Evolutionary conservation across 2,329 filamentous ascomycete genomes (phyloP).

Genomic region (Paraconiothyrium sp.): DNA sequence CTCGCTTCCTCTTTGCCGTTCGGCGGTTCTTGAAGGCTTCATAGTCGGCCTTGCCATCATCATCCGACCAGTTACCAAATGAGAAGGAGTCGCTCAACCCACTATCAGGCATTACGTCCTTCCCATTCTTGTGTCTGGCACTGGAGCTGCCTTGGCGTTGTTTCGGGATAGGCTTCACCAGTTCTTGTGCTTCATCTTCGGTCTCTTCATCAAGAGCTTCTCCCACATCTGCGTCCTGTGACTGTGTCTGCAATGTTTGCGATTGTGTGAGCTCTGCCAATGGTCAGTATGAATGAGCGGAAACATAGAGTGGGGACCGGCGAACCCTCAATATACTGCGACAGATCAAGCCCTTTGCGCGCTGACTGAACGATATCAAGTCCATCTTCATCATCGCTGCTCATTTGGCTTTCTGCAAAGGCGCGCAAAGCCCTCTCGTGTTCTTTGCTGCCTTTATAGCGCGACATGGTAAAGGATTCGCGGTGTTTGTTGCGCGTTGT

Average conservation of each 20-base stretch:
- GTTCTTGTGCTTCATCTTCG: slow-evolving; percentile 24
- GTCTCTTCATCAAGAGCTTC: slow-evolving; percentile 14
- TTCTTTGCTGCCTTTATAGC: slow-evolving; percentile 20
- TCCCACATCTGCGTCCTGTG: slow-evolving; percentile 24
- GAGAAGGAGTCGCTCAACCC: slow-evolving; percentile 1
- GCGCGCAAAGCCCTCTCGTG: slow-evolving; percentile 32
- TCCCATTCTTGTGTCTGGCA: not conserved
- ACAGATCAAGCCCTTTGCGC: slow-evolving; percentile 43
- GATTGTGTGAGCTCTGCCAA: slow-evolving; percentile 36
- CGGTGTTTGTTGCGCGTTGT: not conserved
- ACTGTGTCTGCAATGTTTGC: slow-evolving; percentile 35
- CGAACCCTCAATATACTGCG: slow-evolving; percentile 46
- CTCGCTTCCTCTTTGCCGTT: slow-evolving; percentile 62
- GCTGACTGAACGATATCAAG: slow-evolving; percentile 53
- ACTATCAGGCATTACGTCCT: not conserved
- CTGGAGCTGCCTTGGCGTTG: slow-evolving; percentile 3
- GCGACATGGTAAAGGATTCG: slow-evolving; percentile 27
- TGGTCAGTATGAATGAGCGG: slow-evolving; percentile 18
- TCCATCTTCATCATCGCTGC: slow-evolving; percentile 52
- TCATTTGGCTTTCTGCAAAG: slow-evolving; percentile 40
- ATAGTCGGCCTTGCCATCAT: slow-evolving; percentile 65
- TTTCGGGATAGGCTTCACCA: not conserved
- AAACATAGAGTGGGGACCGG: slow-evolving; percentile 2
- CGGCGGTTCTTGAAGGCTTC: slow-evolving; percentile 71
- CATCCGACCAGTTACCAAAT: slow-evolving; percentile 60